phyloP scores from a whole-genome alignment of 495 filamentous ascomycete genomes.

The Penicillium nucicola region DNA sequence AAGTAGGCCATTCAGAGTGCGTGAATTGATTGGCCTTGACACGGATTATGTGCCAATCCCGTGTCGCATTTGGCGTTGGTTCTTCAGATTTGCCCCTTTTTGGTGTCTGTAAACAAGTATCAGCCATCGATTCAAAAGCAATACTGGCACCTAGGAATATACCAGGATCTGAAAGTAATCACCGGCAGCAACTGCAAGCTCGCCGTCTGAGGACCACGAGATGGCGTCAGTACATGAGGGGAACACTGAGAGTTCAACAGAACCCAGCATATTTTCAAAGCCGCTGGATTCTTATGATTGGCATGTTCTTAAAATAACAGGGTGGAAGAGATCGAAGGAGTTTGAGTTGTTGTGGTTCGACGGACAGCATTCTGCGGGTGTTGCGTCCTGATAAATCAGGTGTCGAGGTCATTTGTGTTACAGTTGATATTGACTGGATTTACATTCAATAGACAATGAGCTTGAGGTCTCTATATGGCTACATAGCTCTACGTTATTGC shows the following conservation, averaged over 20 bases:
- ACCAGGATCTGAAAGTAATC: constrained; percentile 58
- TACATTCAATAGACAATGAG: too few species aligned
- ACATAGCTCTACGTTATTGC: too few species aligned
- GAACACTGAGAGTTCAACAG: constrained; percentile 31
- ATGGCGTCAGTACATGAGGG: constrained; percentile 51
- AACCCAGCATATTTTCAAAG: constrained; percentile 26
- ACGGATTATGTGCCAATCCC: constrained; percentile 38
- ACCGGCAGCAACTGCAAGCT: constrained; percentile 57
- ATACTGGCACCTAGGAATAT: constrained; percentile 1
- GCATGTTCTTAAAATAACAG: neutral
- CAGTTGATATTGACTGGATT: too few species aligned
- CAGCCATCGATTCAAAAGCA: neutral
- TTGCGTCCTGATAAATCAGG: constrained; percentile 1
- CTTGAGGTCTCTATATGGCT: too few species aligned
- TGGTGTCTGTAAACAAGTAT: constrained; percentile 22
- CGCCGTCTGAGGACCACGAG: constrained; percentile 60
- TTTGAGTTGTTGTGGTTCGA: too few species aligned
- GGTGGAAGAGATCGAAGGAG: neutral
- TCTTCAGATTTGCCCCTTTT: constrained; percentile 11
- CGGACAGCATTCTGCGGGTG: constrained; percentile 1
- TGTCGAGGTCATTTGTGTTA: neutral
- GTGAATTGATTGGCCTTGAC: constrained; percentile 53
- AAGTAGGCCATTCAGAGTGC: constrained; percentile 48
- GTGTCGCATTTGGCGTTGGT: constrained; percentile 6
- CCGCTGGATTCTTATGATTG: too few species aligned